A percentile compares a stretch with the other conserved stretches of the same genome.
Conservation (phyloP, 1,284 basidiomycete genomes). For the Pascua sp. region DNA sequence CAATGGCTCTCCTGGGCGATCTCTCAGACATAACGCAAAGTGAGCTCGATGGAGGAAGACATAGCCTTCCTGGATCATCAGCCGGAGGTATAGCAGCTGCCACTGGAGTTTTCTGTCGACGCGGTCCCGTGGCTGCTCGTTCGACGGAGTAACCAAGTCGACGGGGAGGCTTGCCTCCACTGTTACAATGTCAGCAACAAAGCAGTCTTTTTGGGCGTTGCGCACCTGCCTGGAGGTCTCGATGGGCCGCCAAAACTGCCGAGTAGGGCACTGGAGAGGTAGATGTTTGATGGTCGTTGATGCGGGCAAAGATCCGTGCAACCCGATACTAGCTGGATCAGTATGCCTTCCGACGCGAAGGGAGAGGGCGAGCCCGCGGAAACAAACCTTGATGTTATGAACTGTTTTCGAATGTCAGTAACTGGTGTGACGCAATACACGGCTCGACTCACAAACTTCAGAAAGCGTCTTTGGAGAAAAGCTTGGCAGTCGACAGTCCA, state of each 20-base stretch:
- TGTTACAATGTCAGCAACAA: too few species aligned
- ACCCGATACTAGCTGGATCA: constrained; percentile 11
- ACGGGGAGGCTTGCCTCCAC: too few species aligned
- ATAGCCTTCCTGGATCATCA: constrained; percentile 9
- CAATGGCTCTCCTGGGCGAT: constrained; percentile 5
- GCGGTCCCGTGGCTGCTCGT: too few species aligned
- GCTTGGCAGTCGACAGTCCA: constrained; percentile 3
- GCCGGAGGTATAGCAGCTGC: constrained; percentile 8
- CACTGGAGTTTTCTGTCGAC: background rate
- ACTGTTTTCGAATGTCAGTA: too few species aligned
- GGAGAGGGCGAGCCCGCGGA: too few species aligned
- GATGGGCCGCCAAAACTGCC: too few species aligned
- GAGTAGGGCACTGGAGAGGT: constrained; percentile 1
- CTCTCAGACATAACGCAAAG: constrained; percentile 8
- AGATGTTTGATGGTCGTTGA: constrained; percentile 14
- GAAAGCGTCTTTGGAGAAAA: background rate
- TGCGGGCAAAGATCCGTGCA: constrained; percentile 5
- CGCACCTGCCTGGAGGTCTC: too few species aligned
- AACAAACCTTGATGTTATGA: too few species aligned
- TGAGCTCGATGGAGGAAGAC: constrained; percentile 15
- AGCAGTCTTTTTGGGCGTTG: too few species aligned
- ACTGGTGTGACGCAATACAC: background rate
- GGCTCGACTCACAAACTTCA: background rate
- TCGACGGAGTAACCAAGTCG: too few species aligned
- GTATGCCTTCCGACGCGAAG: too few species aligned